Evolutionary conservation across 139 green algal species (phyloP).

Genomic region (Eudorina sp.): DNA sequence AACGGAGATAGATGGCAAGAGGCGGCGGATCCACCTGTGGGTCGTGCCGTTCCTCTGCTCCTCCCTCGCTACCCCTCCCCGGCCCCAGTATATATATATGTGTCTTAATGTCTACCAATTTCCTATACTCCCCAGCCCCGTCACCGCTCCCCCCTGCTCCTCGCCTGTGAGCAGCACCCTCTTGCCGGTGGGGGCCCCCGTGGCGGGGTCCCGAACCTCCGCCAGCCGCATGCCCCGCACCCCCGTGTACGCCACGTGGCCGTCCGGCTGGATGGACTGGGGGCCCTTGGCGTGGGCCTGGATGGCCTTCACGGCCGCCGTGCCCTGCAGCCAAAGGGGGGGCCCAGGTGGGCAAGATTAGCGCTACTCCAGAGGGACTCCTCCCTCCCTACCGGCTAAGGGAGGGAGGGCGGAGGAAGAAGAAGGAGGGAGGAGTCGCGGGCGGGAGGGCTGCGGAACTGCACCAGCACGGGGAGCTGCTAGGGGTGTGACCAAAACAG

Average conservation of each 20-base stretch:
- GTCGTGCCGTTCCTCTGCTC: too few species aligned
- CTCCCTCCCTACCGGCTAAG: too few species aligned
- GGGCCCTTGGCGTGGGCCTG: conserved; percentile 64
- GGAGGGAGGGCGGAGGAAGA: background rate
- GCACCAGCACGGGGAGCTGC: too few species aligned
- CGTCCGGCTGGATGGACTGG: conserved; percentile 65
- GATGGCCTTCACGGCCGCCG: conserved; percentile 58
- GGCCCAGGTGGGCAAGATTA: too few species aligned
- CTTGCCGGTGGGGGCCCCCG: background rate
- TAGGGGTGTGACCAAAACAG: too few species aligned
- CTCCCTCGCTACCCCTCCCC: background rate
- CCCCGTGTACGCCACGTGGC: conserved; percentile 61
- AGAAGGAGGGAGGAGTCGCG: background rate
- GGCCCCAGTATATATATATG: too few species aligned
- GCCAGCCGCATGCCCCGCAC: conserved; percentile 67
- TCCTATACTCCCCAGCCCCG: too few species aligned
- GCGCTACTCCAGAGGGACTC: too few species aligned
- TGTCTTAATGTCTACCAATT: too few species aligned
- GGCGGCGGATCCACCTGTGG: too few species aligned
- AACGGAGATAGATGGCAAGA: too few species aligned
- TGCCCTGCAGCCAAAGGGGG: conserved; percentile 51
- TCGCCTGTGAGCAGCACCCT: conserved; percentile 64
- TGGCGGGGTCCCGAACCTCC: background rate
- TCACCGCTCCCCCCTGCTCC: background rate
- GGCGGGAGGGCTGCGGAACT: background rate